Base-by-base conservation (phyloP, 2,329 filamentous ascomycete species). In the Zymoseptoria brevis region DNA sequence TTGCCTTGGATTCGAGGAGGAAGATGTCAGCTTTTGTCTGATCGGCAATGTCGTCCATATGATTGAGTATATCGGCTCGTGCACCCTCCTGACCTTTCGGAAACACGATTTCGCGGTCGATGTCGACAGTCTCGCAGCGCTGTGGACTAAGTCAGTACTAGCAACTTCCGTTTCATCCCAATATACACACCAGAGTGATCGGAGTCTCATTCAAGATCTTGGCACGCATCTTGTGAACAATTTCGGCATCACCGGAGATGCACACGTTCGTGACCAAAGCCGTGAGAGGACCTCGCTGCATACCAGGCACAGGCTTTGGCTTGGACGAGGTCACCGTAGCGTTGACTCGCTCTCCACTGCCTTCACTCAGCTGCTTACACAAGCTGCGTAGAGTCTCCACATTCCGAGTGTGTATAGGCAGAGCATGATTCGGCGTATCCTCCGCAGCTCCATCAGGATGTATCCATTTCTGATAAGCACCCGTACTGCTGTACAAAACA, bases 11-110 rank as follows among this genome's bases (percentile, higher is more conserved):
- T 59, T 91, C 92, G 55, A 99, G 83, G 54, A 99, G 80, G 75
- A 99, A 99, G 67, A 99, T 95, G 75, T 99, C 94, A 57, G 96
- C 93, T 55, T 94, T 94, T 62, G 92, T 96, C 71, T 88, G 95
- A 66, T 81, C 83, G 9, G 94, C 89, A 70, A 96, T 87, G 63
- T 87, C 86, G 74, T 97, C 90, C 67, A 99, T 83, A 68, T 93
- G 90, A 63, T 90, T 86, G 55, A 92, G 84, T 26, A 96, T 89
- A 53, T 85, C 83, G 63, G 86, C 82, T 72, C 90, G 81, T 19
- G 68, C 70, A 29, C 67, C 68, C 51, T 87, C 84, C 61, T 84
- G 81, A 24, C 80, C 78, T 60, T 80, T 77, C 55, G 86, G 84
- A 65, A 96, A 91, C 71, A 97, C 90, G 66, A 96, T 83, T 68